phyloP scores from a whole-genome alignment of 2,329 filamentous ascomycete genomes.

The Chalara sp. region DNA sequence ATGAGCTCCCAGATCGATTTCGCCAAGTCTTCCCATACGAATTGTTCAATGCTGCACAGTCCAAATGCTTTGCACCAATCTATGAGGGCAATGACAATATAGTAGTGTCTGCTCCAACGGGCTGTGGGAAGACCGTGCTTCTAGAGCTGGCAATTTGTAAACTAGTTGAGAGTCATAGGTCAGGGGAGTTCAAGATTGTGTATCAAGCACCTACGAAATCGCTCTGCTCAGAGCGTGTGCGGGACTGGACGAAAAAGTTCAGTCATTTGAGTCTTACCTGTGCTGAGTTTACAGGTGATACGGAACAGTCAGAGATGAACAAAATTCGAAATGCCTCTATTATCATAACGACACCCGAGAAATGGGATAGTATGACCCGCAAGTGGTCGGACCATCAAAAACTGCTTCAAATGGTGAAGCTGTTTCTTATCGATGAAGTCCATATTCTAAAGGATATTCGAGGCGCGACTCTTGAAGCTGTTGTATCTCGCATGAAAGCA shows the following conservation, averaged over 20 bases:
- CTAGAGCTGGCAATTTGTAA: conserved; percentile 78
- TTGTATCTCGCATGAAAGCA: conserved; percentile 83
- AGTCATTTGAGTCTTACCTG: conserved; percentile 58
- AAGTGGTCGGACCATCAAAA: conserved; percentile 79
- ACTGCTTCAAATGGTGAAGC: conserved; percentile 66
- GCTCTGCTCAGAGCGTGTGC: conserved; percentile 67
- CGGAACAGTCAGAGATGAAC: conserved; percentile 57
- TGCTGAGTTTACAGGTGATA: conserved; percentile 78
- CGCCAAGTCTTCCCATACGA: conserved; percentile 65
- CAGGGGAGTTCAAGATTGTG: conserved; percentile 67
- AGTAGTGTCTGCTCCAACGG: conserved; percentile 74
- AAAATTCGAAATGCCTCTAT: conserved; percentile 70
- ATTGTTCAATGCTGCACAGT: conserved; percentile 77
- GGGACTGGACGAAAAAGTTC: conserved; percentile 76
- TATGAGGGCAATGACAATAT: conserved; percentile 68
- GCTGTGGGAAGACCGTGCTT: conserved; percentile 77
- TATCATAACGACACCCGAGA: conserved; percentile 83
- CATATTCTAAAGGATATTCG: conserved; percentile 77
- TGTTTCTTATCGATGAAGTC: conserved; percentile 83
- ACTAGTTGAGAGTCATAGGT: conserved; percentile 49
- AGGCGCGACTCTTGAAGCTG: conserved; percentile 74
- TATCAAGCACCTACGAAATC: conserved; percentile 85
- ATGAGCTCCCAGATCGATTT: conserved; percentile 62
- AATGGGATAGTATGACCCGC: conserved; percentile 84
- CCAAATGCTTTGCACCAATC: conserved; percentile 63